Base-by-base conservation (phyloP, 768 basidiomycete genomes). In the Pholiota molesta region DNA sequence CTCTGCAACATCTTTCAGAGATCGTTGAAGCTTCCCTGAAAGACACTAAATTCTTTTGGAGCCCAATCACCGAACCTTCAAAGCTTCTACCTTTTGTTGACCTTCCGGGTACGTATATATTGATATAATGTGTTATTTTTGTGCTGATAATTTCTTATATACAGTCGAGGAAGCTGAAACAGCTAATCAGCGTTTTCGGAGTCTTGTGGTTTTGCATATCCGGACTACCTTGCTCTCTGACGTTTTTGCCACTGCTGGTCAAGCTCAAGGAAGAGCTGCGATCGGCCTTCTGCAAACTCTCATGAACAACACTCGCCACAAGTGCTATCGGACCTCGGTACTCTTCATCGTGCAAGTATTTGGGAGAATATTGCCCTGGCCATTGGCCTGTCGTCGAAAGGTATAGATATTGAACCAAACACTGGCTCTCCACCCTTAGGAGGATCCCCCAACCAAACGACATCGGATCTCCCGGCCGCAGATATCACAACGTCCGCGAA, bases 331-430 rank as follows among this genome's bases (percentile, higher is more conserved):
- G 84, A 91, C 63, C 79, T 98, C 28, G 97, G 95, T 3, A 74
- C 83, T 49, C 77, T 98, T 6, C 95, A 97, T 71, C 86, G 93
- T 16, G 85, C 88, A 1, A 88, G 86, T 62, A 84, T 94, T 6
- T 94, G 92, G 91, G 94, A 97, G 75, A 95, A 93, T 66, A 90
- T 94, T 42, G 75, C 87, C 17, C 81, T 97, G 54, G 91, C 90
- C 66, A 78, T 81, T 17, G 85, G 83, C 26, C 74, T 89, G 42
- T 73, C 79, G 16, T 73, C 77, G 16, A 84, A 81, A 66, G 86
- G 86, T 40, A 86, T 88, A 45, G 79, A 83, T 55, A 68, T 85
- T 17, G 74, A 79, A 59, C 68, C 77, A 21, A 81, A 80, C 4
- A 75, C 79, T 14, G 67, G 69, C 37, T 69, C 78, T 14, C 82